phyloP scores from a whole-genome alignment of 371 early-diverging fungal genomes.

The Sporodiniella umbellata region DNA sequence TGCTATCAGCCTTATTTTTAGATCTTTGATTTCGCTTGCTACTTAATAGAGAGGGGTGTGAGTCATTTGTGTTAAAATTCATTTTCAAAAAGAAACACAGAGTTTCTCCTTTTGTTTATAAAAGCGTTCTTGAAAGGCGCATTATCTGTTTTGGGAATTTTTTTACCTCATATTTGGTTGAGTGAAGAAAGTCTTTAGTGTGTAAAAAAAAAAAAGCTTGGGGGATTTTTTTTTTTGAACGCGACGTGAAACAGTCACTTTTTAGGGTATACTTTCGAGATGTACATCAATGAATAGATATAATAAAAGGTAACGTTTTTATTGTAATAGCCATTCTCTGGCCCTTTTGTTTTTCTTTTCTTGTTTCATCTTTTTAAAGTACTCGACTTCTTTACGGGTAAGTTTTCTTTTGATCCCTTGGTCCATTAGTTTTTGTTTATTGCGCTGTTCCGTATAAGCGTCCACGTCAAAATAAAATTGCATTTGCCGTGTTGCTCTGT shows the following conservation, averaged over 20 bases:
- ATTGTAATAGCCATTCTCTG: slow-evolving; percentile 37
- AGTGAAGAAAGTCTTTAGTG: not conserved
- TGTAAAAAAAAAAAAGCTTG: not conserved
- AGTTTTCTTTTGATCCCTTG: slow-evolving; percentile 25
- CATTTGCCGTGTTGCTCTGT: slow-evolving; percentile 44
- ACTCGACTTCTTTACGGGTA: slow-evolving; percentile 38
- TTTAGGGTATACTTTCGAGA: not conserved
- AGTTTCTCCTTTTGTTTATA: not conserved
- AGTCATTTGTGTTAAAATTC: not conserved
- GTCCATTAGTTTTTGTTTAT: slow-evolving; percentile 13
- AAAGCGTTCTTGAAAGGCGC: not conserved
- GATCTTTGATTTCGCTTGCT: slow-evolving; percentile 15
- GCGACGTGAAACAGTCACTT: slow-evolving; percentile 1
- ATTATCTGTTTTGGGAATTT: not conserved
- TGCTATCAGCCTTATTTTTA: slow-evolving; percentile 11
- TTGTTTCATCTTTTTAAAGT: slow-evolving; percentile 38
- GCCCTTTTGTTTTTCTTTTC: slow-evolving; percentile 43
- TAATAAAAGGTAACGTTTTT: not conserved
- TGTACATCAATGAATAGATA: not conserved
- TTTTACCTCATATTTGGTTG: not conserved
- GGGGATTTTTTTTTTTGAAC: not conserved
- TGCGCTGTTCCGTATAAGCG: slow-evolving; percentile 36
- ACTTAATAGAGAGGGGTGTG: not conserved
- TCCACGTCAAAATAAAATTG: slow-evolving; percentile 49
- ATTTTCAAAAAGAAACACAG: not conserved